Conservation (phyloP, 108 stramenopile genomes). For the Nitzschia palea region DNA sequence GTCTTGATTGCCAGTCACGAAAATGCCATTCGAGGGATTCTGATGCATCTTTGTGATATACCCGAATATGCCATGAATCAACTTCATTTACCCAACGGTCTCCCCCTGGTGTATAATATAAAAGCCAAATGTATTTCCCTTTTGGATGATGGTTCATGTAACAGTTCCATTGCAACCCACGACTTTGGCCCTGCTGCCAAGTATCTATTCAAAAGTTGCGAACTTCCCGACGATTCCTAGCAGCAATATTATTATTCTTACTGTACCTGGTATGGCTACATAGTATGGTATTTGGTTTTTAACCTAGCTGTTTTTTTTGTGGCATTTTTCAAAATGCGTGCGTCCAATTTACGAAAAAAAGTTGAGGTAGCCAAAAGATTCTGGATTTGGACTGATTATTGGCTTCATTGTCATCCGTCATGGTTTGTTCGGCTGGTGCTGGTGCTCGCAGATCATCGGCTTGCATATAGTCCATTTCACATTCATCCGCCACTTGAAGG, state of each 20-base stretch:
- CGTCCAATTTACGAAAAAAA: too few species aligned
- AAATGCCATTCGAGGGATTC: conserved; percentile 90
- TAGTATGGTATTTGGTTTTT: too few species aligned
- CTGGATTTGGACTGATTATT: conserved; percentile 9
- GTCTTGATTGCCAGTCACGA: conserved; percentile 91
- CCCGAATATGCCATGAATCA: conserved; percentile 83
- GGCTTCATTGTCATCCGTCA: neutral
- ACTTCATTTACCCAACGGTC: conserved; percentile 88
- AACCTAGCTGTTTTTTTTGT: too few species aligned
- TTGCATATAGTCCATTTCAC: conserved; percentile 43
- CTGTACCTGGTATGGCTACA: too few species aligned
- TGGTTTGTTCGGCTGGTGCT: neutral
- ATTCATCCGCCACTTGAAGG: conserved; percentile 48
- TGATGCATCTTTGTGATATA: conserved; percentile 93
- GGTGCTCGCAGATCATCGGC: neutral
- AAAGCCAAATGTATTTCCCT: conserved; percentile 67
- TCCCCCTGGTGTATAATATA: conserved; percentile 64
- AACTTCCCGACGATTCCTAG: too few species aligned
- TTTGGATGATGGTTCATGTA: conserved; percentile 52
- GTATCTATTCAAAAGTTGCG: too few species aligned
- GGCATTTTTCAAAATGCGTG: too few species aligned
- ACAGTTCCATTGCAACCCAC: conserved; percentile 47
- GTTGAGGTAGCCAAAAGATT: conserved; percentile 19
- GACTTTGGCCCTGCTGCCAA: conserved; percentile 80
- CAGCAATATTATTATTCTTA: too few species aligned